A percentile compares a stretch with the other conserved stretches of the same genome.
phyloP scores from a whole-genome alignment of 2,329 filamentous ascomycete genomes.

The Fusarium burgessii region DNA sequence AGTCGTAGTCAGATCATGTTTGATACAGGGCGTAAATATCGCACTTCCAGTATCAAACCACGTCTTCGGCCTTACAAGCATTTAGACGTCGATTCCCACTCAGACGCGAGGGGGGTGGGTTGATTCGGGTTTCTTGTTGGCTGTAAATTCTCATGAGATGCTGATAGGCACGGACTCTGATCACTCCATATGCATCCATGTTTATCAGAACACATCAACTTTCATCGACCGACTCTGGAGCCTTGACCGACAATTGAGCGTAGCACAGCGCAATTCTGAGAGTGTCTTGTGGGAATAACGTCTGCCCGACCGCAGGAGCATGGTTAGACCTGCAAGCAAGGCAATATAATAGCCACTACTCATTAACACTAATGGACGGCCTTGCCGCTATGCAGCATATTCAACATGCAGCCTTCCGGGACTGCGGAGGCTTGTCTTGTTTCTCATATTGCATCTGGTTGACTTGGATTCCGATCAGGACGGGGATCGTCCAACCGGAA shows the following conservation, averaged over 20 bases:
- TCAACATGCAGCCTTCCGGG: slow-evolving; percentile 37
- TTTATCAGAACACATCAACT: slow-evolving; percentile 36
- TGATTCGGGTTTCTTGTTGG: slow-evolving; percentile 29
- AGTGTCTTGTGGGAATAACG: slow-evolving; percentile 4
- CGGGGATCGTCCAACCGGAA: slow-evolving; percentile 43
- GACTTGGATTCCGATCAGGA: slow-evolving; percentile 37
- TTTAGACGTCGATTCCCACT: slow-evolving; percentile 17
- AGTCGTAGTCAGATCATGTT: slow-evolving; percentile 30
- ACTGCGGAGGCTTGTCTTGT: slow-evolving; percentile 31
- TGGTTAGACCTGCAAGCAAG: slow-evolving; percentile 20
- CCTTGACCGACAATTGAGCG: slow-evolving; percentile 38
- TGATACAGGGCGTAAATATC: slow-evolving; percentile 29
- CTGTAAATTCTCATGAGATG: slow-evolving; percentile 35
- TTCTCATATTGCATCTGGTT: slow-evolving; percentile 25
- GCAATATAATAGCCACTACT: neutral
- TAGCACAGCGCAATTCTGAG: neutral
- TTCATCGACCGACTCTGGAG: slow-evolving; percentile 32
- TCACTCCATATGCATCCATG: slow-evolving; percentile 39
- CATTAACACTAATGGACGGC: slow-evolving; percentile 4
- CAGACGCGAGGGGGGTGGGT: slow-evolving; percentile 20
- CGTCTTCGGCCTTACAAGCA: slow-evolving; percentile 16
- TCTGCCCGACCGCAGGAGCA: slow-evolving; percentile 17
- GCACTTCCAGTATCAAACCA: slow-evolving; percentile 33
- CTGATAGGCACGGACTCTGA: slow-evolving; percentile 38
- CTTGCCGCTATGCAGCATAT: slow-evolving; percentile 11